Evolutionary conservation across 768 basidiomycete species (phyloP).

Genomic region (Tricholomella constricta): DNA sequence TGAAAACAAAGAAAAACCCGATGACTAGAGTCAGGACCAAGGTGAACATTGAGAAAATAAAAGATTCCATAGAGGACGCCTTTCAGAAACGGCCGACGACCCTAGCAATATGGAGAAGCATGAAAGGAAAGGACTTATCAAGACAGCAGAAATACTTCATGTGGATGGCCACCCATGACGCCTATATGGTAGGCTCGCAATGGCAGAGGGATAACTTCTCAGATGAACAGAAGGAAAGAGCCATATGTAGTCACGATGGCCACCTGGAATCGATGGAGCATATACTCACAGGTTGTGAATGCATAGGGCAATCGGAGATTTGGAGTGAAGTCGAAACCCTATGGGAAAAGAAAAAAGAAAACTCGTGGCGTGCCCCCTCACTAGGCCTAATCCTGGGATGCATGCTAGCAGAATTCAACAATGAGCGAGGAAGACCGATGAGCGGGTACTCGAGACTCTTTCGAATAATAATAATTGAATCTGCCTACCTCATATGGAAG

Average conservation of each 20-base stretch:
- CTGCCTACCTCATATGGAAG: not conserved
- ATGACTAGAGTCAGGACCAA: too few relatives aligned
- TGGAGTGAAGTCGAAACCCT: not conserved
- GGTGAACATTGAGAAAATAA: too few relatives aligned
- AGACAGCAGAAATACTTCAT: not conserved
- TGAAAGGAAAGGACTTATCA: not conserved
- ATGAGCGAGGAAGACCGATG: not conserved
- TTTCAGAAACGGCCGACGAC: not conserved
- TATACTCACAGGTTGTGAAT: not conserved
- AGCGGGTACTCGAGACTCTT: not conserved
- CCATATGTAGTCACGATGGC: not conserved
- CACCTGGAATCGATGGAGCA: not conserved
- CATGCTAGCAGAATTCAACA: not conserved
- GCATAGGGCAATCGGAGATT: not conserved
- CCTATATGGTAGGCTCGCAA: not conserved
- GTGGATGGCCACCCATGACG: constrained; percentile 2
- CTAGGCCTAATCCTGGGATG: not conserved
- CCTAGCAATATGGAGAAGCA: not conserved
- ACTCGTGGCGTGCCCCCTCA: not conserved
- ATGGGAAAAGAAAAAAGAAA: not conserved
- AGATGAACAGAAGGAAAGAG: not conserved
- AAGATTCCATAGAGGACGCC: not conserved
- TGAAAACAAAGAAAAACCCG: too few relatives aligned
- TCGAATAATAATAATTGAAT: not conserved
- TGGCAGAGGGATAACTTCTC: not conserved